Percentiles rank a stretch among this genome's conserved stretches.
These are phyloP conservation scores for Verticillium tricorpus DNA, from an alignment of 2,329 filamentous ascomycete genomes.

Conservation along the genomic window DNA sequence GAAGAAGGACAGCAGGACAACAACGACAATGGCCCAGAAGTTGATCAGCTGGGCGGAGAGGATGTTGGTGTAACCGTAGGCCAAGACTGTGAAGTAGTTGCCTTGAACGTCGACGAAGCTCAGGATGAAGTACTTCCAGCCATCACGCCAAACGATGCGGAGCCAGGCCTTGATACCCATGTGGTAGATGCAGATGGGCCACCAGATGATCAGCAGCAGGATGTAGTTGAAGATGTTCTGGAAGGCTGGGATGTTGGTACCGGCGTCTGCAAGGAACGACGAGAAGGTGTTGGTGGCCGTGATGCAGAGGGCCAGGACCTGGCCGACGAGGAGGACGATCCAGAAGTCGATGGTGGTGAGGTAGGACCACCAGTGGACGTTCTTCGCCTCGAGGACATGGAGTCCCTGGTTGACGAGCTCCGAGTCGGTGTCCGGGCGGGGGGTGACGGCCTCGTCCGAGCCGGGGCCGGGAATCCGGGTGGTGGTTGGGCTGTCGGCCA, in stretches of 20 bases:
- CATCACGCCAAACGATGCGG: slow-evolving; percentile 60
- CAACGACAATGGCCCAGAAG: slow-evolving; percentile 96
- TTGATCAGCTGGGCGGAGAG: slow-evolving; percentile 93
- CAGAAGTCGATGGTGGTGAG: slow-evolving; percentile 84
- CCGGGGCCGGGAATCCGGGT: not conserved
- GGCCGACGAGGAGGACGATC: slow-evolving; percentile 73
- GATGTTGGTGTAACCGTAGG: slow-evolving; percentile 89
- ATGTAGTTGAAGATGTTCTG: slow-evolving; percentile 96
- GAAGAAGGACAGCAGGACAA: slow-evolving; percentile 78
- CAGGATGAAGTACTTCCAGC: slow-evolving; percentile 93
- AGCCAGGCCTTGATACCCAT: slow-evolving; percentile 72
- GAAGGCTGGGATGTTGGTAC: slow-evolving; percentile 86
- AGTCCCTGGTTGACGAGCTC: slow-evolving; percentile 46
- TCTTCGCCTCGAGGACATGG: slow-evolving; percentile 48
- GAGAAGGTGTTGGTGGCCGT: slow-evolving; percentile 91
- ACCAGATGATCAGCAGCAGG: slow-evolving; percentile 77
- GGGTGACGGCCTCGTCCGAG: not conserved
- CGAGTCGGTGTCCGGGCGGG: slow-evolving; percentile 13
- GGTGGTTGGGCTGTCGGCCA: not conserved
- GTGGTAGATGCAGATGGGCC: slow-evolving; percentile 70
- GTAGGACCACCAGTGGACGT: slow-evolving; percentile 65
- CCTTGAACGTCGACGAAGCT: slow-evolving; percentile 92
- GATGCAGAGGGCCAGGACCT: slow-evolving; percentile 83
- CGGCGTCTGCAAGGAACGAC: slow-evolving; percentile 59
- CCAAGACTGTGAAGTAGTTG: slow-evolving; percentile 96